Evolutionary conservation across 1,139 yeast genomes (phyloP), one percentile per base, ranked within the genome.

Genomic region (Hyphopichia burtonii): DNA sequence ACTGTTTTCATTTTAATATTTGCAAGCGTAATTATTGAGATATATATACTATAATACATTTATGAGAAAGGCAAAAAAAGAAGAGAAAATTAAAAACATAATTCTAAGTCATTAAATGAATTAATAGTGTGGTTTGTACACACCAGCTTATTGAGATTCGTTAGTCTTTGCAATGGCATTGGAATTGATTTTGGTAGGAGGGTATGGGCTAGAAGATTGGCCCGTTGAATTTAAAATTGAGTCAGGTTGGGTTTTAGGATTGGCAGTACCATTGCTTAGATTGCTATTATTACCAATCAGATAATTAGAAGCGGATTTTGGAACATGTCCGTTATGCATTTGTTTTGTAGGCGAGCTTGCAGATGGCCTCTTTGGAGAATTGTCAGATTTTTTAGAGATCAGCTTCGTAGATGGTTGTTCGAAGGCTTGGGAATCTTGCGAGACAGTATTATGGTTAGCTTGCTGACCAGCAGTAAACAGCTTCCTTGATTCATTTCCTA

Each of bases 1-100:
- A n/a, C n/a, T n/a, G n/a, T n/a, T n/a, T n/a, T n/a, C n/a, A n/a
- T n/a, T n/a, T 25, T 25, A 25, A 9, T 7, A 25, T 4, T 25
- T 25, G 17, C 31, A 28, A 28, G 12, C 31, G 15, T 28, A 14
- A 5, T n/a, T 6, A n/a, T n/a, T 14, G 12, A 14, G 14, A n/a
- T 3, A n/a, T 15, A 28, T 18, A 32, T 33, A 33, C 25, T 33
- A 33, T 33, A 33, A 33, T 33, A 33, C 36, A 33, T 33, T 33
- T 33, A 20, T 20, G n/a, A 33, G 34, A 31, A 31, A 17, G 34
- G 34, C 16, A 25, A 25, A 25, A 25, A 27, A 27, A n/a, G n/a
- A 8, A n/a, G 15, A 16, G 18, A n/a, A 30, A 16, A 18, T n/a
- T 31, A n/a, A 17, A 6, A 18, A 31, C n/a, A 5, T 6, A n/a